Base-by-base conservation (phyloP, 768 basidiomycete species). In the Nidularia sp. region DNA sequence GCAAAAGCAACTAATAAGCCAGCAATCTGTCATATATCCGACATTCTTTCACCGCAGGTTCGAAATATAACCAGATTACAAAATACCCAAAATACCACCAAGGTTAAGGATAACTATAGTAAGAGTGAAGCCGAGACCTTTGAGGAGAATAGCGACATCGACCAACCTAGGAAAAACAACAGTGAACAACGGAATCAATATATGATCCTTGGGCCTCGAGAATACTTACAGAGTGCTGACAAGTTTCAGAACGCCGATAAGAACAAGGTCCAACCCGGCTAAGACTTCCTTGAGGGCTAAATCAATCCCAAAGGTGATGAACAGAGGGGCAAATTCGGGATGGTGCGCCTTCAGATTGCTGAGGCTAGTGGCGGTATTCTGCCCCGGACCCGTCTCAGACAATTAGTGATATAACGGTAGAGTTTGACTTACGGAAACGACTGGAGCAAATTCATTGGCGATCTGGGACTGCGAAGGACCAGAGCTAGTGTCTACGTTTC, bases 301-400 rank as follows among this genome's bases (percentile, higher is more conserved):
- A 8, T 56, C 55, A 45, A 56, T 32, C 18, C 50, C 54, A 39
- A 48, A 48, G 15, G 46, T 51, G 50, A 46, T 45, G 34, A 55
- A 34, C 22, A 55, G 51, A 32, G 36, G 31, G 15, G 34, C 32
- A 10, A 55, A 45, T 2, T 52, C 29, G 6, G 55, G 52, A 34
- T 47, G 46, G 34, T 53, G 49, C 12, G 43, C 50, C 49, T 53
- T 47, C n/a, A 56, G 15, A 49, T 56, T 56, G 49, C 50, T 43
- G 22, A 56, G 32, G 15, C 47, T 45, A 8, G 12, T 44, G 29
- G 42, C 45, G 22, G 50, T 34, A 9, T 50, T 25, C 51, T 56
- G 33, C 25, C 25, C 25, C 25, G 25, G 25, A 29, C 18, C 25
- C 25, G 25, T 29, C 4, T 29, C 25, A 29, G 25, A 29, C 4